Evolutionary conservation across 2,329 filamentous ascomycete genomes (phyloP).

Genomic region (Colletotrichum navitas): DNA sequence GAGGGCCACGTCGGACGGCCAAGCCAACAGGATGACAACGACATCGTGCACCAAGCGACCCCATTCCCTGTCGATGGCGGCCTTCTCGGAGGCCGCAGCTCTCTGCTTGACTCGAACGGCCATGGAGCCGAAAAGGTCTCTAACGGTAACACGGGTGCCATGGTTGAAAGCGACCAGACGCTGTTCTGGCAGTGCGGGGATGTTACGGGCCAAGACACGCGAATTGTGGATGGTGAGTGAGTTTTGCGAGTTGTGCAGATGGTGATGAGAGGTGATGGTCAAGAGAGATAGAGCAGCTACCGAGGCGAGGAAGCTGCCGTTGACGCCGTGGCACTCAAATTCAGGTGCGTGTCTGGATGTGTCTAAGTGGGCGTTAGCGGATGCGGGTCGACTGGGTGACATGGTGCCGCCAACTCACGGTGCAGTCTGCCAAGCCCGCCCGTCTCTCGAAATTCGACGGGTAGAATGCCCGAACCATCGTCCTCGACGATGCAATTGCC

Average conservation of each 20-base stretch:
- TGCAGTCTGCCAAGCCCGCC: slow-evolving; percentile 81
- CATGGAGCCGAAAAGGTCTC: slow-evolving; percentile 89
- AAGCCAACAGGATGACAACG: slow-evolving; percentile 77
- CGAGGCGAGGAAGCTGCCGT: slow-evolving; percentile 83
- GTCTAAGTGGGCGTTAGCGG: slow-evolving; percentile 61
- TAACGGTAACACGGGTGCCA: slow-evolving; percentile 82
- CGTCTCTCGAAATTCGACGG: slow-evolving; percentile 75
- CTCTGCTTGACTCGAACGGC: slow-evolving; percentile 90
- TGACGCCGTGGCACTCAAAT: slow-evolving; percentile 70
- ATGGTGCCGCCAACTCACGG: slow-evolving; percentile 64
- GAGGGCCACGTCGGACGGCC: slow-evolving; percentile 69
- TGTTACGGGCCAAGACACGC: slow-evolving; percentile 71
- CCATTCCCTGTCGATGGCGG: slow-evolving; percentile 73
- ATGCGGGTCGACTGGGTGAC: not conserved
- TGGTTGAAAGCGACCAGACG: slow-evolving; percentile 67
- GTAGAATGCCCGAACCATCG: slow-evolving; percentile 82
- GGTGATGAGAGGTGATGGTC: slow-evolving; percentile 79
- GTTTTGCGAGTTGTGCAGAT: slow-evolving; percentile 70
- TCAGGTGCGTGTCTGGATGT: slow-evolving; percentile 77
- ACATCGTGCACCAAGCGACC: slow-evolving; percentile 70
- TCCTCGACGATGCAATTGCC: slow-evolving; percentile 88
- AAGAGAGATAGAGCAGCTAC: slow-evolving; percentile 82
- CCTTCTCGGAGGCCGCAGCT: slow-evolving; percentile 64
- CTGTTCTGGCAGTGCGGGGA: slow-evolving; percentile 71
- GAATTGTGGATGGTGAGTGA: slow-evolving; percentile 79